Evolutionary conservation across 2,329 filamentous ascomycete genomes (phyloP).

Genomic region (Eurotiales sp.): DNA sequence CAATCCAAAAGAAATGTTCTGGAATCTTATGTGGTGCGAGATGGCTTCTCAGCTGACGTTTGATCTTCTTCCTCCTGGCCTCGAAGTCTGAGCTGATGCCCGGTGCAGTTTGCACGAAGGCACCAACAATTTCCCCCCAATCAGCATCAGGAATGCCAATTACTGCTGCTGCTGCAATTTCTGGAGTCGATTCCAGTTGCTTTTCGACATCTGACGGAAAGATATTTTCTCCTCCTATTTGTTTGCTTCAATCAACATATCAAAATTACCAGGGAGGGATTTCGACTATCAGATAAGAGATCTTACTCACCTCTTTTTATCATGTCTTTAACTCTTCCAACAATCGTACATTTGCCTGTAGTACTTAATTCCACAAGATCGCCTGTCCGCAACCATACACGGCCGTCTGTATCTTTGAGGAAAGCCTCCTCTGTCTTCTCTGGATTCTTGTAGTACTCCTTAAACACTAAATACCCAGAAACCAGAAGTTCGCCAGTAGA

Average conservation of each 20-base stretch:
- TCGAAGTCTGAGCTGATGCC: background rate
- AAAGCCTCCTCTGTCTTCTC: background rate
- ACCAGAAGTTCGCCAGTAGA: background rate
- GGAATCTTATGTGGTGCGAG: conserved; percentile 1
- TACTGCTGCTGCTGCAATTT: background rate
- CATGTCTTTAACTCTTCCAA: conserved; percentile 2
- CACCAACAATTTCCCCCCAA: background rate
- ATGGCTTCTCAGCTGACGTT: background rate
- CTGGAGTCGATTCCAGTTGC: background rate
- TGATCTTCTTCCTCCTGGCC: background rate
- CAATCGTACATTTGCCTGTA: background rate
- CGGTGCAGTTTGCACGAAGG: background rate
- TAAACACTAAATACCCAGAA: background rate
- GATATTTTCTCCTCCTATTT: background rate
- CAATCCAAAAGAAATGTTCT: background rate
- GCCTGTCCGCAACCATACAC: background rate
- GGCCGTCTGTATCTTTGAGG: background rate
- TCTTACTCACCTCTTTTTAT: background rate
- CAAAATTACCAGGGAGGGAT: too few relatives aligned
- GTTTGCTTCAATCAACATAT: too few relatives aligned
- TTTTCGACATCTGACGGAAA: background rate
- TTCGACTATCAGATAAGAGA: too few relatives aligned
- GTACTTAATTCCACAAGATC: background rate
- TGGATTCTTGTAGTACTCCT: background rate
- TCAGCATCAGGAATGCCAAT: background rate